Base-by-base conservation (phyloP, 1,284 basidiomycete species). In the Trichosporon ovoides region DNA sequence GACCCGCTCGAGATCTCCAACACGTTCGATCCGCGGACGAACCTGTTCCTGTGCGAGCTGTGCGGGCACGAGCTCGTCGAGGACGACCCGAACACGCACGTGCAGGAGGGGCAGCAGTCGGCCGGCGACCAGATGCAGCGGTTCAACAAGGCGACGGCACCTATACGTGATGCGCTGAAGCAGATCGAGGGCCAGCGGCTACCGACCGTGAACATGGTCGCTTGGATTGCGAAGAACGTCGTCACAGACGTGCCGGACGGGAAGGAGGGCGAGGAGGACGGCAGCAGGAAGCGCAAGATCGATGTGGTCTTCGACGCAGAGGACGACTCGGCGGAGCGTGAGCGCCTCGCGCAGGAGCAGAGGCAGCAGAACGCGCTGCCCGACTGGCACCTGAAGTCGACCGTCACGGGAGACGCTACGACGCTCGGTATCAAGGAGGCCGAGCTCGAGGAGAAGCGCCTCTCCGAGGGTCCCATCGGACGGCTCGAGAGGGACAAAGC, bases 321-420 rank as follows among this genome's bases (percentile, higher is more conserved):
- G 6, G 83, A 86, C 71, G 90, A 91, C 72, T 88, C 89, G 70
- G 89, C 91, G 69, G 81, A 81, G 57, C 84, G 84, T 48, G 82
- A 83, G 54, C 80, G 81, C 67, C 82, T 87, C 66, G 88, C 87
- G 2, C 86, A 86, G 49, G 83, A 85, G 51, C 90, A 91, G 77
- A 78, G 87, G 14, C 84, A 87, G 73, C 92, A 97, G 79, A 98
- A 98, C 72, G 84, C 87, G 0, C 78, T 98, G 49, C 95, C 95
- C 0, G 82, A 87, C 10, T 98, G 95, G 95, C 89, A 96, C 79
- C 82, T 92, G 62, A 87, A 90, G 74, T 94, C 91, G 73, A 98
- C 95, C 3, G 89, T 98, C 64, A 88, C 91, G 13, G 93, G 92
- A 18, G 87, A 94, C 67, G 79, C 89, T 62, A 97, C 94, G 0